Evolutionary conservation across 352 stramenopile species (phyloP).

Genomic region (Globisporangium irregulare): DNA sequence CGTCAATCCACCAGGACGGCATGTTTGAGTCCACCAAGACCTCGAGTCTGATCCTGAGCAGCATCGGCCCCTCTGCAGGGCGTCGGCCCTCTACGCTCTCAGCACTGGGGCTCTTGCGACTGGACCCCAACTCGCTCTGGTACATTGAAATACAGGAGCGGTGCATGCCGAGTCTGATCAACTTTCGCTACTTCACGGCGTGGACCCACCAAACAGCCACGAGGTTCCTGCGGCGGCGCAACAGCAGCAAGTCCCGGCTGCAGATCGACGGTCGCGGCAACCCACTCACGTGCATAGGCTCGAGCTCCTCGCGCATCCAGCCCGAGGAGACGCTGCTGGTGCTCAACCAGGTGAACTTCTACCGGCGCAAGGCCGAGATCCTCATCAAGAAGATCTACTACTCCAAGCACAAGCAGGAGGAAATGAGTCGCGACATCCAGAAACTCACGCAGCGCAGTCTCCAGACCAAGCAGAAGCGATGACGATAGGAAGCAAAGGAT

Average conservation of each 20-base stretch:
- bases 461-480: slow-evolving; percentile 29
- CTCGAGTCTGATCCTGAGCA: slow-evolving; percentile 20
- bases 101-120: slow-evolving; percentile 1
- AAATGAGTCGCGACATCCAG: slow-evolving; percentile 67
- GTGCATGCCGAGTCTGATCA: slow-evolving; percentile 45
- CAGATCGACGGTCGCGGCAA: not conserved
- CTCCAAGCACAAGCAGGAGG: slow-evolving; percentile 58
- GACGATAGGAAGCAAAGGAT: not conserved
- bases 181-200: slow-evolving; percentile 39
- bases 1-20: slow-evolving; percentile 33
- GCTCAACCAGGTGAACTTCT: slow-evolving; percentile 65
- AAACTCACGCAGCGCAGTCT: slow-evolving; percentile 53
- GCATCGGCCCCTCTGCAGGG: slow-evolving; percentile 13
- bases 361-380: slow-evolving; percentile 51
- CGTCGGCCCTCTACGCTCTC: not conserved
- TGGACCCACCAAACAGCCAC: slow-evolving; percentile 1
- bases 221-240: not conserved
- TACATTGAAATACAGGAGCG: slow-evolving; percentile 24
- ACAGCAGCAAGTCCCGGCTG: not conserved
- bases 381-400: slow-evolving; percentile 69
- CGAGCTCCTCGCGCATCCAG: slow-evolving; percentile 29
- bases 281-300: slow-evolving; percentile 11
- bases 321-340: slow-evolving; percentile 50
- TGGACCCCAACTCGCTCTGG: slow-evolving; percentile 18
- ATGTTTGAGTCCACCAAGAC: slow-evolving; percentile 28